Conservation (phyloP, 1,284 basidiomycete species). For the Ustilago trichophora region DNA sequence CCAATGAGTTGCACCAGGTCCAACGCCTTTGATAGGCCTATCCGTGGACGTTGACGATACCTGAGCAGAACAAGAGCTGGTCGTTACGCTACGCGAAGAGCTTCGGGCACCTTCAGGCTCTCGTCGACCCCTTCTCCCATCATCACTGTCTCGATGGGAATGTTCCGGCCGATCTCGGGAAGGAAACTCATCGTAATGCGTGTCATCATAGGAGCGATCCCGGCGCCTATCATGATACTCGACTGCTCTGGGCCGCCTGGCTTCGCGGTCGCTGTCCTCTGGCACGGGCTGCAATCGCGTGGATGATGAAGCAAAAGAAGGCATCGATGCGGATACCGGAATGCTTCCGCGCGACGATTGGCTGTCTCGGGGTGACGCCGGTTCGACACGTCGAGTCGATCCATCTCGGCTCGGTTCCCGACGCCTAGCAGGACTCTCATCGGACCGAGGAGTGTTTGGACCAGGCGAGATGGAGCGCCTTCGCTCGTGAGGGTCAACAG, state of each 20-base stretch:
- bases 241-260: background rate
- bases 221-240: conserved; percentile 18
- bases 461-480: background rate
- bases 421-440: background rate
- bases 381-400: background rate
- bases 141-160: background rate
- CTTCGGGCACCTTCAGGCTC: background rate
- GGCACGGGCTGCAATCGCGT: conserved; percentile 12
- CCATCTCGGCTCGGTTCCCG: conserved; percentile 8
- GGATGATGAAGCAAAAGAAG: conserved; percentile 6
- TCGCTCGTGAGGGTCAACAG: background rate
- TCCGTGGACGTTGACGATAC: conserved; percentile 1
- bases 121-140: background rate
- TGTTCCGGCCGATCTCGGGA: background rate
- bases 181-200: background rate
- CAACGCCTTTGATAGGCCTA: conserved; percentile 33
- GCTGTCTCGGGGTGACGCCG: background rate
- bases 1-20: conserved; percentile 45
- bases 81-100: background rate
- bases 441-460: background rate
- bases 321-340: conserved; percentile 21
- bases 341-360: conserved; percentile 1
- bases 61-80: background rate
- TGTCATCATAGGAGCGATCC: conserved; percentile 24
- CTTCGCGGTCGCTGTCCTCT: background rate